These are phyloP conservation scores for Clavispora vitiphila DNA, from an alignment of 805 yeast species.

Conservation along the genomic window DNA sequence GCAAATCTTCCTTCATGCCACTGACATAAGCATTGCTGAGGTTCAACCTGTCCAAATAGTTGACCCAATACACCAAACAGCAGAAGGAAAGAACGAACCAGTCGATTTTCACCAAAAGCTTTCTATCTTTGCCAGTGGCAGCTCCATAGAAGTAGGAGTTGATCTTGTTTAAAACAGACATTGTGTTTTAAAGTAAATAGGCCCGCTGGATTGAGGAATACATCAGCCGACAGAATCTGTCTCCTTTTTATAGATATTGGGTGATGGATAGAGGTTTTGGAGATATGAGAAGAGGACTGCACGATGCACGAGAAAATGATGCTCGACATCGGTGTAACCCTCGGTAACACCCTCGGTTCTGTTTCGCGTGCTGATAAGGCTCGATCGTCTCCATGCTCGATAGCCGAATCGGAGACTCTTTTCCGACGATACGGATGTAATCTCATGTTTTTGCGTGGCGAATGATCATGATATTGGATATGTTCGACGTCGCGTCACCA, in stretches of 20 bases:
- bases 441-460: no score
- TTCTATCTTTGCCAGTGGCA: constrained; percentile 21
- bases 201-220: not conserved
- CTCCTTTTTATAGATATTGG: not conserved
- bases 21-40: constrained; percentile 58
- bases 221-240: not conserved
- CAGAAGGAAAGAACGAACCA: constrained; percentile 39
- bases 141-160: not conserved
- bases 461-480: no score
- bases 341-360: not conserved
- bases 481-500: no score
- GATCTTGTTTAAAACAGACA: not conserved
- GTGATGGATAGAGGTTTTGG: not conserved
- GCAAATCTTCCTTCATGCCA: constrained; percentile 58
- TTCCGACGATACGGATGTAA: not conserved
- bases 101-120: constrained; percentile 32
- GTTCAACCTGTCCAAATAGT: constrained; percentile 56
- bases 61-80: constrained; percentile 41
- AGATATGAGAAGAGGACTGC: not conserved
- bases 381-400: no score
- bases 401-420: not conserved
- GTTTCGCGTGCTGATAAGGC: not conserved
- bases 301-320: not conserved
- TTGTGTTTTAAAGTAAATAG: not conserved
- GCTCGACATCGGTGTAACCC: no score